phyloP scores from a whole-genome alignment of 2,329 filamentous ascomycete species.

The Chaetomiaceae sp. region DNA sequence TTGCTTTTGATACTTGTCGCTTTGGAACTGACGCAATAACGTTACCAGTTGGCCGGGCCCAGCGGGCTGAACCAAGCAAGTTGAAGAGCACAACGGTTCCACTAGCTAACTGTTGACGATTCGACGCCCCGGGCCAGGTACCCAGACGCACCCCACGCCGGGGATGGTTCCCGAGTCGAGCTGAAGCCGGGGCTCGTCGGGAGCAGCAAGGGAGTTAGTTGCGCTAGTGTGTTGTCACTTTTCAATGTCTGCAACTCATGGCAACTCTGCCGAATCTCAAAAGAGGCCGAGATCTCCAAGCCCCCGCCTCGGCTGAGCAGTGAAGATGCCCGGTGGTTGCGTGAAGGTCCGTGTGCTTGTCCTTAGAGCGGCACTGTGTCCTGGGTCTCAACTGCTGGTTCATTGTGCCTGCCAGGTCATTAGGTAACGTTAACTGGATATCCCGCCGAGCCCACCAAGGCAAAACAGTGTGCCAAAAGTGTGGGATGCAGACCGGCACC shows the following conservation, averaged over 20 bases:
- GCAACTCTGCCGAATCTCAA: constrained; percentile 1
- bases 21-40: no score
- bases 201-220: not conserved
- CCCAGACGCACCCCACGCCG: no score
- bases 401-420: not conserved
- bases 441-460: not conserved
- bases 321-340: not conserved
- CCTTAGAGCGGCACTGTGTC: not conserved
- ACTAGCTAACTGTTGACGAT: no score
- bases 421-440: not conserved
- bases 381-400: not conserved
- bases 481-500: not conserved
- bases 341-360: not conserved
- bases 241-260: no score
- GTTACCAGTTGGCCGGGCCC: no score
- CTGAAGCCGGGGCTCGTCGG: no score
- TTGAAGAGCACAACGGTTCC: no score
- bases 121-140: no score
- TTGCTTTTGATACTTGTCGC: no score
- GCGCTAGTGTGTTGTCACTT: no score
- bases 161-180: no score
- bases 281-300: constrained; percentile 6
- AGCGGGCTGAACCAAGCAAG: no score
- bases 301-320: not conserved
- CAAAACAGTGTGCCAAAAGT: not conserved